A percentile compares a stretch with the other conserved stretches of the same genome.
Conservation (phyloP, 164 flowering plant genomes). For the Aristolochia fimbriata region DNA sequence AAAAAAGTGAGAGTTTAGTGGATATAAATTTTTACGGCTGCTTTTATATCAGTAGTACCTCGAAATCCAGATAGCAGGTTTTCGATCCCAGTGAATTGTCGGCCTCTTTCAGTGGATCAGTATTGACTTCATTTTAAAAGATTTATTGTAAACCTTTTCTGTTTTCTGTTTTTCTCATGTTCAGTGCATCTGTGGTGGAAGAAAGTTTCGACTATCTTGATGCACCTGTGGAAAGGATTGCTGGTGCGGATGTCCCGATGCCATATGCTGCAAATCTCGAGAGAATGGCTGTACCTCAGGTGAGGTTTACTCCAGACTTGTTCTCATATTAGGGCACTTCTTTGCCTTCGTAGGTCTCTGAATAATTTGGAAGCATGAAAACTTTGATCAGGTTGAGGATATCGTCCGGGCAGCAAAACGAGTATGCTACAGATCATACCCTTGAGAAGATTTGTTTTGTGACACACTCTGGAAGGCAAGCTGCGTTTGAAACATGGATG, state of each 20-base stretch:
- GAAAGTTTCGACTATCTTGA: slow-evolving; percentile 92
- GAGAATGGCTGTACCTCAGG: slow-evolving; percentile 92
- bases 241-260: slow-evolving; percentile 92
- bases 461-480: no score
- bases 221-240: slow-evolving; percentile 85
- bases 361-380: background rate
- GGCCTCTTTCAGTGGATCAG: no score
- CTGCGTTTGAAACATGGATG: no score
- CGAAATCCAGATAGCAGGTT: no score
- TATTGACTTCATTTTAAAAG: no score
- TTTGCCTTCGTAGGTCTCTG: background rate
- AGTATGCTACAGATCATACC: slow-evolving; percentile 57
- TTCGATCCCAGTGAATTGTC: no score
- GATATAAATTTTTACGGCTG: no score
- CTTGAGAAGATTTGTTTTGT: no score
- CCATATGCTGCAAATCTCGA: slow-evolving; percentile 96
- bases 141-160: no score
- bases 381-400: slow-evolving; percentile 47
- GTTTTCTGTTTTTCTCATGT: slow-evolving; percentile 5
- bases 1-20: no score
- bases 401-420: slow-evolving; percentile 73
- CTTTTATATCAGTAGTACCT: no score
- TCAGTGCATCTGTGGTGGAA: slow-evolving; percentile 77
- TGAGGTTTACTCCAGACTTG: slow-evolving; percentile 7
- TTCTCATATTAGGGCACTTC: background rate